Evolutionary conservation across 768 basidiomycete species (phyloP), one percentile per base, ranked within the genome.

Genomic region (Tephrocybe sp.): DNA sequence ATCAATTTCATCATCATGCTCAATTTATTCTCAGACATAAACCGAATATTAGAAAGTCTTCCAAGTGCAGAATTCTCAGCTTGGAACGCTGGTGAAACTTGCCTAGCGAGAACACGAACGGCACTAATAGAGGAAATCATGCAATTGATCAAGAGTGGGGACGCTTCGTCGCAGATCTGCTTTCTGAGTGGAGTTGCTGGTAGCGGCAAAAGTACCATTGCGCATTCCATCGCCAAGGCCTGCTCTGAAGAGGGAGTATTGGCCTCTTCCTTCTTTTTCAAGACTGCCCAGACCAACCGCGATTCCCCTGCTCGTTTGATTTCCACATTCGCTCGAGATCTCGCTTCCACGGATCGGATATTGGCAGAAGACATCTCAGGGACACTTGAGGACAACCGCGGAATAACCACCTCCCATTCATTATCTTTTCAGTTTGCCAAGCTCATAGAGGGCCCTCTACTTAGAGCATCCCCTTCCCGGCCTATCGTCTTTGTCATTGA

Each of bases 181-280:
- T 55, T 57, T 31, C 16, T 64, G 26, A 47, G 46, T 21, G 60
- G 59, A 19, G 59, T 53, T 7, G 59, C 59, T 1, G 62, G 62
- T 5, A 52, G 22, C 27, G 62, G 62, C 9, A 64, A 64, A 44
- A 59, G 52, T 24, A 56, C 57, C 2, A 38, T 62, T 9, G 60
- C 61, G 9, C 57, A 63, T 27, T 44, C 55, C 16, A 39, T 61
- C 26, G 62, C 61, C 15, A 22, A 44, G 30, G 11, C 16, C 34
- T 60, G 56, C 39, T 51, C 34, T 9, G 15, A 59, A 11, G 28
- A 22, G 18, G 47, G 49, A 0, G 24, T 53, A 4, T 51, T 62
- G 8, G 55, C 43, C 2, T 60, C 63, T 27, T 58, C 53, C 24
- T 63, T 58, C 48, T 61, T 56, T 51, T 63, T 63, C 25, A 57